phyloP scores from a whole-genome alignment of 176 grass and related monocot genomes.

The Tillandsia fasciculata region DNA sequence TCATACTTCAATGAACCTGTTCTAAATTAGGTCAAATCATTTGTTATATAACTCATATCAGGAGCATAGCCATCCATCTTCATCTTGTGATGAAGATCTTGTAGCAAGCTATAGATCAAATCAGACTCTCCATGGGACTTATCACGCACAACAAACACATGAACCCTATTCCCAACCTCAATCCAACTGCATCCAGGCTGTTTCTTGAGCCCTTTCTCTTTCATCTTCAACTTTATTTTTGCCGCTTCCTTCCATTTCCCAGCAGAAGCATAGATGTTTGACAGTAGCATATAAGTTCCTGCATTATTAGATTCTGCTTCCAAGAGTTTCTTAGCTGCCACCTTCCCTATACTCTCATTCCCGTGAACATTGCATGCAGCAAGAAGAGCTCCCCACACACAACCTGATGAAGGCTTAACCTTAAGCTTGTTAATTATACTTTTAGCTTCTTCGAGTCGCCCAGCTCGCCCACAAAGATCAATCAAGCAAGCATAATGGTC shows the following conservation, averaged over 20 bases:
- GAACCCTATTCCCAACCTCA: conserved; percentile 63
- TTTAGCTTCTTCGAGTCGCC: conserved; percentile 50
- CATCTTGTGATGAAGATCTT: conserved; percentile 61
- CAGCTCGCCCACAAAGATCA: conserved; percentile 68
- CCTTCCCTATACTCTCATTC: conserved; percentile 47
- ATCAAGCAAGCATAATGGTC: conserved; percentile 70
- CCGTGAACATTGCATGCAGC: conserved; percentile 62
- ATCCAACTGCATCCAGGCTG: conserved; percentile 91
- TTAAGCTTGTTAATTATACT: conserved; percentile 51
- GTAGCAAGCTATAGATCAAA: conserved; percentile 33
- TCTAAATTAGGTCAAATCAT: neutral
- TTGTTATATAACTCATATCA: neutral
- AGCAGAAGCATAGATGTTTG: conserved; percentile 78
- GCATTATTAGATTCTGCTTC: conserved; percentile 64
- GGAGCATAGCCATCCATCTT: conserved; percentile 26
- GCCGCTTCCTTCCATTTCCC: conserved; percentile 82
- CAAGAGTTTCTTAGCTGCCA: conserved; percentile 50
- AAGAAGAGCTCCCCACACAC: conserved; percentile 58
- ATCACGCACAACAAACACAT: conserved; percentile 69
- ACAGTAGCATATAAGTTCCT: conserved; percentile 62
- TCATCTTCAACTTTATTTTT: conserved; percentile 62
- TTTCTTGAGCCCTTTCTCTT: conserved; percentile 63
- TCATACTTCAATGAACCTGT: too few species aligned
- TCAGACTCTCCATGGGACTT: conserved; percentile 51
- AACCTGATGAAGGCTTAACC: conserved; percentile 35